Base-by-base conservation (phyloP, 2,329 filamentous ascomycete species). In the Alternaria sp. region DNA sequence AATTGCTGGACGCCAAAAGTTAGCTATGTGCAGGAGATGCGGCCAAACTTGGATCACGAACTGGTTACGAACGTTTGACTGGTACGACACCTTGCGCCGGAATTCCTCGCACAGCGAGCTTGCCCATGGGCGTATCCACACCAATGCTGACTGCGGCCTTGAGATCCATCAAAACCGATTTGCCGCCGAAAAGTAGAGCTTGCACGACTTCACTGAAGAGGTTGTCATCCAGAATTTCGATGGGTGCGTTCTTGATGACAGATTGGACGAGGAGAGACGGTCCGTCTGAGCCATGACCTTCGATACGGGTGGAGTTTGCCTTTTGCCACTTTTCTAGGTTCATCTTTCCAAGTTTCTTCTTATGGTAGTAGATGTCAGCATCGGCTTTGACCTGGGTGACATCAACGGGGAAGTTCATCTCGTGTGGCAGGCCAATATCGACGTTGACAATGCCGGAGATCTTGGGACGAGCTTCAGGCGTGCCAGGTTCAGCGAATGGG, bases 51-150 rank as follows among this genome's bases (percentile, higher is more conserved):
- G 72, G 74, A 71, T 70, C 62, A 78, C 75, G 75, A 77, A 82
- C 85, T 82, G 80, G 84, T 80, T 84, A 92, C 94, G 88, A 90
- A 97, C 93, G 91, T 87, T 96, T 96, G 83, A 98, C 88, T 80
- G 91, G 91, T 75, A 99, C 89, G 73, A 89, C 87, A 70, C 95
- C 94, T 82, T 93, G 86, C 43, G 78, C 93, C 48, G 94, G 94
- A 72, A 99, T 90, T 67, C 90, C 88, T 78, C 92, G 92, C 71
- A 98, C 83, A 54, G 90, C 86, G 73, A 98, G 87, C 68, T 89
- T 84, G 49, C 95, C 95, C 64, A 99, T 84, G 26, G 91, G 89
- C 30, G 94, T 97, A 59, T 88, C 84, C 52, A 97, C 87, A 72
- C 91, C 88, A 65, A 94, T 91, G 78, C 96, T 92, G 58, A 98